phyloP scores from a whole-genome alignment of 768 basidiomycete species.

The Multifurca ochricompacta region DNA sequence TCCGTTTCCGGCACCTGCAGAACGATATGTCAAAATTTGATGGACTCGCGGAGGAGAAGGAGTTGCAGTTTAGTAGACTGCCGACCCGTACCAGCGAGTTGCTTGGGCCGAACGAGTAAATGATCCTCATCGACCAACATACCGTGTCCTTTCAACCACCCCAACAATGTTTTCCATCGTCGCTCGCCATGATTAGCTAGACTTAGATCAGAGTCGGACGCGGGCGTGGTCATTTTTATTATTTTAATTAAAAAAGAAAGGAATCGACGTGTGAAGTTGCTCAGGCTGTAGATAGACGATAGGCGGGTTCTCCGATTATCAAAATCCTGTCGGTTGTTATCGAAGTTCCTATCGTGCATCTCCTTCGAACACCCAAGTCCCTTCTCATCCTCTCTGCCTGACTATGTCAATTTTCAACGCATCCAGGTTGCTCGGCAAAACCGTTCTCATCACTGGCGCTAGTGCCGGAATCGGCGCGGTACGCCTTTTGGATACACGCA shows the following conservation, averaged over 20 bases:
- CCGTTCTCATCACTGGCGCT: slow-evolving; percentile 83
- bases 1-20: slow-evolving; percentile 58
- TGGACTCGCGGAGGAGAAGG: not conserved
- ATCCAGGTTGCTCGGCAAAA: slow-evolving; percentile 73
- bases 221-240: not conserved
- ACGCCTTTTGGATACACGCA: no score
- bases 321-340: no score
- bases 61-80: no score
- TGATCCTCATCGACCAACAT: slow-evolving; percentile 28
- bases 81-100: slow-evolving; percentile 46
- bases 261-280: not conserved
- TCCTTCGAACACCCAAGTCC: no score
- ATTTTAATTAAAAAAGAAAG: no score
- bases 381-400: slow-evolving; percentile 6
- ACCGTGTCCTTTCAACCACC: slow-evolving; percentile 15
- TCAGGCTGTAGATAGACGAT: no score
- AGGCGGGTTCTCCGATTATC: no score
- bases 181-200: not conserved
- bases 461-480: slow-evolving; percentile 88
- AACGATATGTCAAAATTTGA: not conserved
- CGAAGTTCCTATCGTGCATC: no score
- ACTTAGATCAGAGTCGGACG: not conserved
- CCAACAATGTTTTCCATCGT: slow-evolving; percentile 16
- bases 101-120: slow-evolving; percentile 45
- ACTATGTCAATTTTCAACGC: slow-evolving; percentile 77